Percentiles rank a stretch among this genome's conserved stretches.
phyloP scores from a whole-genome alignment of 192 early-diverging fungal species.

The Backusella macrospora region DNA sequence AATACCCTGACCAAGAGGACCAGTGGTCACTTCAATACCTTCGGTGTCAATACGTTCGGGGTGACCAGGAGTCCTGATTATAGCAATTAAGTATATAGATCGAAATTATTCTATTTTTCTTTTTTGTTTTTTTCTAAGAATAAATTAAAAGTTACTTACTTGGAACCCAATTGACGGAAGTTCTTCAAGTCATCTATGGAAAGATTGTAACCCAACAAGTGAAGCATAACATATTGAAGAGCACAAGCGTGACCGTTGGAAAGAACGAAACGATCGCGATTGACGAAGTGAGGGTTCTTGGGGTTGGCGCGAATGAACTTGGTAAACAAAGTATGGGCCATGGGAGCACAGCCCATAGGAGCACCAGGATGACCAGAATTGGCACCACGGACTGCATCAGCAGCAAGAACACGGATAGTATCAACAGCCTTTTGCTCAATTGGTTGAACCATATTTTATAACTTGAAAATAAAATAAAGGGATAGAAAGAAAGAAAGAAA shows the following conservation, averaged over 20 bases:
- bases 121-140: background rate
- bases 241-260: conserved; percentile 98
- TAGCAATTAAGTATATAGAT: background rate
- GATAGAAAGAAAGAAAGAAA: conserved; percentile 17
- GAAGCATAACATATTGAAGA: conserved; percentile 88
- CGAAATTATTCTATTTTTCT: no score
- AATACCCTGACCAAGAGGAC: conserved; percentile 93
- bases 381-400: conserved; percentile 86
- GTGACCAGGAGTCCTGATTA: conserved; percentile 88
- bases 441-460: conserved; percentile 39
- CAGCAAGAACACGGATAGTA: conserved; percentile 88
- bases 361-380: conserved; percentile 97
- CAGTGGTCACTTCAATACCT: conserved; percentile 97
- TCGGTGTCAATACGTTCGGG: conserved; percentile 87
- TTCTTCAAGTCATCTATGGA: conserved; percentile 88
- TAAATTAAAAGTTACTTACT: conserved; percentile 54
- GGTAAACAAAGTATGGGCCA: conserved; percentile 91
- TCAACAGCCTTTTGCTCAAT: conserved; percentile 72
- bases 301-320: conserved; percentile 84
- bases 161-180: conserved; percentile 83
- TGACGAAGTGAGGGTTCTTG: conserved; percentile 87
- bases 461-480: background rate
- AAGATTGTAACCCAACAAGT: conserved; percentile 87
- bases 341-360: conserved; percentile 96
- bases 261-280: conserved; percentile 96